Evolutionary conservation across 2,329 filamentous ascomycete genomes (phyloP), one percentile per base, ranked within the genome.

Genomic region (Aspergillus fijiensis): DNA sequence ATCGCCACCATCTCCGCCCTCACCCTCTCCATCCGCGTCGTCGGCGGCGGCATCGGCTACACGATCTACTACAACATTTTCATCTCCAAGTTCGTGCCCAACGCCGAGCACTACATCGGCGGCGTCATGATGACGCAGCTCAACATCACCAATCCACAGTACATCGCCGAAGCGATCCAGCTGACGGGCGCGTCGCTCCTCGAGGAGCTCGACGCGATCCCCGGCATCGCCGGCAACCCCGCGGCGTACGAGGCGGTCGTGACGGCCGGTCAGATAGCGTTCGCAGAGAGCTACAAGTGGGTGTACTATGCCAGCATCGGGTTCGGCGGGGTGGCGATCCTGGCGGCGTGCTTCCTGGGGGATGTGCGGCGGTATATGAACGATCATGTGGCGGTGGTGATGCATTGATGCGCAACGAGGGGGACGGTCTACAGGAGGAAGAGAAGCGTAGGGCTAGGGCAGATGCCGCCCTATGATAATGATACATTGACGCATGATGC

Each of bases 1-100:
- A 90, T 91, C 63, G 88, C 86, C 7, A 90, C 88, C 2, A 81
- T 89, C 50, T 84, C 87, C 1, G 87, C 88, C 5, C 77, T 91
- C 23, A 89, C 88, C 0, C 82, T 90, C 42, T 83, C 86, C n/a
- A 85, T 90, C 64, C 86, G 88, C 42, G 86, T 89, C 57, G 81
- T 90, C 39, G 88, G 88, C 51, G 87, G 87, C 31, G 82, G 84
- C 12, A 83, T 90, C 60, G 87, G 85, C 35, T 89, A 87, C 70
- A 81, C 82, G n/a, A 78, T 84, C 51, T 81, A 81, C 70, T 87
- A 86, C 69, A 81, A 82, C 59, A 72, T 81, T 65, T 80, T 80
- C 63, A 67, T 80, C 62, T 75, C 77, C 63, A 80, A 78, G 64
- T 82, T 81, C 65, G 68, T 76, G 53, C 72, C 76, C 7, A 75